These are phyloP conservation scores for Ailanthus altissimus DNA, from an alignment of 345 rosid species.

Conservation along the genomic window DNA sequence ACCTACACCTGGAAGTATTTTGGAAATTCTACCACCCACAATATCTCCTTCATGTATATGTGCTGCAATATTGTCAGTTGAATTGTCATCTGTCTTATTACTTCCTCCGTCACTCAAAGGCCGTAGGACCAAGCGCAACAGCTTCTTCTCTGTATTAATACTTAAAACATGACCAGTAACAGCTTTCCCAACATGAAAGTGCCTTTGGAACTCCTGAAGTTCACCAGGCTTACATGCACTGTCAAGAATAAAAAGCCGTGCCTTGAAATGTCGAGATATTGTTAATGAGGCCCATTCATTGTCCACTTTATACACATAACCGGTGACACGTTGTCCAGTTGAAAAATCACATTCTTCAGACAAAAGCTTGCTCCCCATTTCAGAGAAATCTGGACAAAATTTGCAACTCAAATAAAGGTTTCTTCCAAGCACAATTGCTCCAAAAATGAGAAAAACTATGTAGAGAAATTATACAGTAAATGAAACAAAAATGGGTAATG, in stretches of 20 bases:
- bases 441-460: slow-evolving; percentile 2
- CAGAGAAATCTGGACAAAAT: slow-evolving; percentile 45
- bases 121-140: slow-evolving; percentile 63
- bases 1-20: slow-evolving; percentile 70
- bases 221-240: slow-evolving; percentile 70
- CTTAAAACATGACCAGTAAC: slow-evolving; percentile 67
- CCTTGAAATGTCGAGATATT: slow-evolving; percentile 69
- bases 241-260: slow-evolving; percentile 73
- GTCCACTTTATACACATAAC: slow-evolving; percentile 88
- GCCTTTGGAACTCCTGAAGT: slow-evolving; percentile 65
- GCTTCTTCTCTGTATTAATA: slow-evolving; percentile 61
- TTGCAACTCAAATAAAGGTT: background rate
- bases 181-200: slow-evolving; percentile 63
- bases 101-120: slow-evolving; percentile 42
- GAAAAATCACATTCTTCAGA: slow-evolving; percentile 51
- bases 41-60: slow-evolving; percentile 76
- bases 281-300: slow-evolving; percentile 85
- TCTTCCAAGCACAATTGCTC: background rate
- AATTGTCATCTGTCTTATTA: slow-evolving; percentile 30
- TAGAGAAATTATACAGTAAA: background rate
- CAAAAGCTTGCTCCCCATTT: slow-evolving; percentile 29
- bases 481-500: background rate
- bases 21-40: slow-evolving; percentile 83
- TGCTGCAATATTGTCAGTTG: slow-evolving; percentile 38
- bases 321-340: slow-evolving; percentile 55